Base-by-base conservation (phyloP, 1,284 basidiomycete species). In the Mrakiaceae sp. region DNA sequence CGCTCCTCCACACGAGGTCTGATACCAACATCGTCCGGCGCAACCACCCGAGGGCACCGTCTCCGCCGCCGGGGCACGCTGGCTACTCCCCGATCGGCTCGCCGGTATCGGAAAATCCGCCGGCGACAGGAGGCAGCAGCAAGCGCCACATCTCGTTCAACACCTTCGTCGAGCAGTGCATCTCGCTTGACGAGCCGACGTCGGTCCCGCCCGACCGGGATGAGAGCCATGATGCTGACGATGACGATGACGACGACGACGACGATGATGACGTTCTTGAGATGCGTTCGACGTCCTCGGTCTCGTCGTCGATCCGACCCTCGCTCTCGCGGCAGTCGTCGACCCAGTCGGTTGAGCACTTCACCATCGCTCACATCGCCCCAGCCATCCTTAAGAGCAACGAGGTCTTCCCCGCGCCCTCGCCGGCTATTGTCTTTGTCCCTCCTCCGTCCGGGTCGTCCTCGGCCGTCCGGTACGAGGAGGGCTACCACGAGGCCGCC, bases 131-230 rank as follows among this genome's bases (percentile, higher is more conserved):
- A 68, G 67, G 60, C 27, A 27, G 27, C 27, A 27, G 27, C 9
- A 85, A 84, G 76, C 82, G 83, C 68, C 95, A 98, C 75, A 98
- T 98, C 78, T 88, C 84, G 71, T 98, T 98, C 82, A 98, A 98
- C 77, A 95, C 93, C 0, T 95, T 94, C 72, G 95, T 98, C 50
- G 91, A 98, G 76, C 96, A 98, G 76, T 93, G 86, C 74, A 95
- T 98, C 69, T 89, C 95, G n/a, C 87, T 98, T 72, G 81, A 83
- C 66, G 76, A 79, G 58, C 76, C 74, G 52, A 72, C 54, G 63
- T 64, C 56, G 52, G 51, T 64, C 65, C 56, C 48, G 63, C 66
- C 62, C 64, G 67, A 59, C 68, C 69, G 12, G 56, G 67, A 8
- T 54, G 64, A 59, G n/a, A 48, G 46, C 46, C 59, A 61, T 43